Evolutionary conservation across 176 grass and related monocot species (phyloP).

Genomic region (Tillandsia fasciculata): DNA sequence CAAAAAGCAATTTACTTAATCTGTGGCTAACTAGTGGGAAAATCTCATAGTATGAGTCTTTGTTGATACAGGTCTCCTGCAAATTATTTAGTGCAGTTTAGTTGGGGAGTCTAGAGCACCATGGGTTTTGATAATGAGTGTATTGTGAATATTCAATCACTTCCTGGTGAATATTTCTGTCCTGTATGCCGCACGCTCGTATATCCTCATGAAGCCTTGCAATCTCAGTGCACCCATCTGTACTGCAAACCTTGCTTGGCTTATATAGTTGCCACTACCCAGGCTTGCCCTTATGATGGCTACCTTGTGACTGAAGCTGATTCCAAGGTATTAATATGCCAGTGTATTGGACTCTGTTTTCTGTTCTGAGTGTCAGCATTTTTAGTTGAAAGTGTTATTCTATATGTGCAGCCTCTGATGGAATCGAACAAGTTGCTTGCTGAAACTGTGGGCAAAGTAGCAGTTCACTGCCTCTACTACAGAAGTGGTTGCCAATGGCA

Average conservation of each 20-base stretch:
- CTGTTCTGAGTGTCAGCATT: constrained; percentile 5
- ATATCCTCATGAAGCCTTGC: constrained; percentile 79
- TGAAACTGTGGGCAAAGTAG: constrained; percentile 65
- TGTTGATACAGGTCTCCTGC: constrained; percentile 25
- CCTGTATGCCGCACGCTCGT: constrained; percentile 95
- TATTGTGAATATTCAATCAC: constrained; percentile 75
- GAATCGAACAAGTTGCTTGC: constrained; percentile 74
- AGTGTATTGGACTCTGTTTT: not conserved
- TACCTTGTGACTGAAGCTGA: constrained; percentile 94
- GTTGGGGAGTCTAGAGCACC: not conserved
- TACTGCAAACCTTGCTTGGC: constrained; percentile 95
- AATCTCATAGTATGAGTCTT: not conserved
- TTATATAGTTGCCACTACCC: constrained; percentile 76
- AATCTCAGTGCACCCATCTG: constrained; percentile 95
- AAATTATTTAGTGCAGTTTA: not conserved
- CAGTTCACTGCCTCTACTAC: constrained; percentile 75
- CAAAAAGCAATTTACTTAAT: not conserved
- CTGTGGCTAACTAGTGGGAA: not conserved
- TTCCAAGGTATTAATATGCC: constrained; percentile 55
- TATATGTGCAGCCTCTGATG: constrained; percentile 53
- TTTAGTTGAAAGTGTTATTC: constrained; percentile 6
- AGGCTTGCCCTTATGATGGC: constrained; percentile 95
- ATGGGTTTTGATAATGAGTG: constrained; percentile 99
- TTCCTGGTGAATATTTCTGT: constrained; percentile 99
- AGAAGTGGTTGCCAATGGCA: constrained; percentile 96